Conservation (phyloP, 768 basidiomycete genomes). For the Boletus tylopilopsis region DNA sequence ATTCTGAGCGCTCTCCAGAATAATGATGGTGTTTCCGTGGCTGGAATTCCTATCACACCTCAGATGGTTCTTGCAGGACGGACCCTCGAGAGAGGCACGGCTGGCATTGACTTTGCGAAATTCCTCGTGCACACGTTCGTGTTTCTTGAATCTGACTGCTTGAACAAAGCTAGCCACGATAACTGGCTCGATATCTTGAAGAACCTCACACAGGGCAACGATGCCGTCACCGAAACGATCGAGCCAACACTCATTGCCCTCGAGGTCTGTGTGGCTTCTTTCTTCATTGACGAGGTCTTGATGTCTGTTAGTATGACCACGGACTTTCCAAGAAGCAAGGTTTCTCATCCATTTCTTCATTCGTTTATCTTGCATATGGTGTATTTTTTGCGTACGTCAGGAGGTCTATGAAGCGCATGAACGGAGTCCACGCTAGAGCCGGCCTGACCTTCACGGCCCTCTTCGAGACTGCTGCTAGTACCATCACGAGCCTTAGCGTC, state of each 20-base stretch:
- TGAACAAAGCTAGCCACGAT: slow-evolving; percentile 56
- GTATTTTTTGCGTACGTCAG: slow-evolving; percentile 73
- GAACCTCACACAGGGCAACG: slow-evolving; percentile 35
- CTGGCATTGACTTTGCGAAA: slow-evolving; percentile 59
- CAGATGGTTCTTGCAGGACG: slow-evolving; percentile 77
- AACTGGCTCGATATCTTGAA: slow-evolving; percentile 59
- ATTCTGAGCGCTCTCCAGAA: slow-evolving; percentile 57
- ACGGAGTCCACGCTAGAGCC: slow-evolving; percentile 83
- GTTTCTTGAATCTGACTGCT: slow-evolving; percentile 73
- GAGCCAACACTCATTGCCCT: slow-evolving; percentile 44
- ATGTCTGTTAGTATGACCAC: slow-evolving; percentile 46
- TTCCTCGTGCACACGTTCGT: slow-evolving; percentile 81
- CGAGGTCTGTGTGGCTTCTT: slow-evolving; percentile 34
- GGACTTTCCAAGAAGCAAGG: slow-evolving; percentile 42
- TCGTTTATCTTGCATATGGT: slow-evolving; percentile 73
- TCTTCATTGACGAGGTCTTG: slow-evolving; percentile 2
- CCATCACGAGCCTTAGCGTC: slow-evolving; percentile 90
- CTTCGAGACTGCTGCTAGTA: slow-evolving; percentile 88
- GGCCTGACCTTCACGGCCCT: slow-evolving; percentile 92
- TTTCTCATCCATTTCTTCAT: slow-evolving; percentile 61
- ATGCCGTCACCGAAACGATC: slow-evolving; percentile 38
- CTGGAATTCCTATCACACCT: slow-evolving; percentile 62
- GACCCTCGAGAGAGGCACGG: slow-evolving; percentile 45
- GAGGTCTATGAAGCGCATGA: slow-evolving; percentile 72
- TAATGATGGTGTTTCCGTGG: slow-evolving; percentile 50